phyloP scores from a whole-genome alignment of 352 stramenopile species.

The Aphanomyces invadans region DNA sequence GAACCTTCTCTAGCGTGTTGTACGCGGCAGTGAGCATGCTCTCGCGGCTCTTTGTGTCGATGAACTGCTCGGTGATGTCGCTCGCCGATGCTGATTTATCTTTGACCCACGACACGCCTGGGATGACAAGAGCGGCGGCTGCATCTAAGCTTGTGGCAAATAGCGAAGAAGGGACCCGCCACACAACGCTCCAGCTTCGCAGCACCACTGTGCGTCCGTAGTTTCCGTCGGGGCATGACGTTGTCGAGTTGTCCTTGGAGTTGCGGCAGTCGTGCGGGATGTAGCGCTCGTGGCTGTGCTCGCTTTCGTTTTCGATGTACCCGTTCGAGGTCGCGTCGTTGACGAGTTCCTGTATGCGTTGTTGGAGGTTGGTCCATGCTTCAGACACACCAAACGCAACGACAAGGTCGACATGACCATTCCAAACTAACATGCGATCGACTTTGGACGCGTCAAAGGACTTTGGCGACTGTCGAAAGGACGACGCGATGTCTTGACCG shows the following conservation, averaged over 20 bases:
- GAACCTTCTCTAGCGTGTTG: background rate
- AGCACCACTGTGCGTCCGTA: background rate
- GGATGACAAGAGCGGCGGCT: background rate
- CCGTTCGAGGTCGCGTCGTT: background rate
- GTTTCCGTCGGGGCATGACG: background rate
- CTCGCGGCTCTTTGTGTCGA: background rate
- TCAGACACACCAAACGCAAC: background rate
- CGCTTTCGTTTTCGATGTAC: background rate
- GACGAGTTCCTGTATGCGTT: background rate
- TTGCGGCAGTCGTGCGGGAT: background rate
- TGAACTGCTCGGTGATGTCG: background rate
- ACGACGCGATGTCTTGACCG: background rate
- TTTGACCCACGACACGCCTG: background rate
- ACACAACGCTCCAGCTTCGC: background rate
- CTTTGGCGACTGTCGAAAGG: background rate
- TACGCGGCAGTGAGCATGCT: background rate
- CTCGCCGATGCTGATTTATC: background rate
- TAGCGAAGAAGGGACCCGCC: background rate
- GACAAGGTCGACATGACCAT: background rate
- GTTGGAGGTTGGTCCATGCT: background rate
- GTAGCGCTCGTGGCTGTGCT: background rate
- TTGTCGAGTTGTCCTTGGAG: background rate
- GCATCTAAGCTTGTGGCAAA: background rate
- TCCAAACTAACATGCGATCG: background rate
- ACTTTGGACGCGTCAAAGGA: background rate